A percentile compares a stretch with the other conserved stretches of the same genome.
These are phyloP conservation scores for Kalaharituber pfeilii DNA, from an alignment of 2,329 filamentous ascomycete genomes.

Conservation along the genomic window DNA sequence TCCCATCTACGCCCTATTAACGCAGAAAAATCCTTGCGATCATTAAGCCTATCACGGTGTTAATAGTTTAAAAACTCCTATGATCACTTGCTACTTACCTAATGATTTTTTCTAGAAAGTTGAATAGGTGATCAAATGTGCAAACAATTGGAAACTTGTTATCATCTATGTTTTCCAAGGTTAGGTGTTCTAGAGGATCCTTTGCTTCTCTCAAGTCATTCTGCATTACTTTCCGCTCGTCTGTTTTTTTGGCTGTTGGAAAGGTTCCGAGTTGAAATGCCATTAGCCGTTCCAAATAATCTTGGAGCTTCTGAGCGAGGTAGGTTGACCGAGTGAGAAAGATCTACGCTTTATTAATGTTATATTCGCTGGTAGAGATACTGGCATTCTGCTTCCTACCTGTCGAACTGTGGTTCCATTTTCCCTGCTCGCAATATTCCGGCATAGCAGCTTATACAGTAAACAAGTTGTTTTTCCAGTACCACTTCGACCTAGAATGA, in stretches of 20 bases:
- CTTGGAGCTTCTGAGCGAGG: slow-evolving; percentile 20
- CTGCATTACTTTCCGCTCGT: neutral
- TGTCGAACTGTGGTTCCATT: neutral
- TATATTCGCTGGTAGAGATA: neutral
- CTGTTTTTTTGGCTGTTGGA: neutral
- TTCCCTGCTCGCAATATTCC: slow-evolving; percentile 10
- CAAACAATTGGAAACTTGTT: slow-evolving; percentile 22
- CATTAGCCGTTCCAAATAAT: slow-evolving; percentile 20
- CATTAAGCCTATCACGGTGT: no score
- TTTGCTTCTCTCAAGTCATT: neutral
- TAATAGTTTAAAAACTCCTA: no score
- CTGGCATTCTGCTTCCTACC: neutral
- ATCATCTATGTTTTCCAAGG: neutral
- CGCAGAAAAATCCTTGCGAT: neutral
- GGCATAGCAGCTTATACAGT: slow-evolving; percentile 24
- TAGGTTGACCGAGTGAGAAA: slow-evolving; percentile 22
- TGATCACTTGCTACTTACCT: neutral
- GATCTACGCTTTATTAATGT: slow-evolving; percentile 18
- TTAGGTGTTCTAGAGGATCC: neutral
- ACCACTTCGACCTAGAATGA: slow-evolving; percentile 25
- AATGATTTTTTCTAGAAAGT: slow-evolving; percentile 7
- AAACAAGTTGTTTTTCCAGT: slow-evolving; percentile 26
- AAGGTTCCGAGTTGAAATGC: slow-evolving; percentile 6
- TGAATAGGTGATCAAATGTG: slow-evolving; percentile 21
- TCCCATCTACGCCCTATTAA: neutral